phyloP scores from a whole-genome alignment of 2,329 filamentous ascomycete genomes.

The Colletotrichum australisinense region DNA sequence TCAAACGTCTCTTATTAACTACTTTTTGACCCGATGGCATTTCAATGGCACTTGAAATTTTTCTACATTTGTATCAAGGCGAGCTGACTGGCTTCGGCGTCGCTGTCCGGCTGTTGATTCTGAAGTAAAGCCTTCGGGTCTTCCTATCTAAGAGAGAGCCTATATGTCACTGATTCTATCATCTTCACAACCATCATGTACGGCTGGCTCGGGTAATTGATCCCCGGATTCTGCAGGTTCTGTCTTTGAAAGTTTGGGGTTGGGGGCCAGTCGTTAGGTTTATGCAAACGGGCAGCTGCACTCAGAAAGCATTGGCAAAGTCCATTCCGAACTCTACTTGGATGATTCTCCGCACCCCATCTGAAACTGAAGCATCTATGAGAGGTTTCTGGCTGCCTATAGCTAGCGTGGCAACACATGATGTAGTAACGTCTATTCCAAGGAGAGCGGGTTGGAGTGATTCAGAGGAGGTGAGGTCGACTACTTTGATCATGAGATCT shows the following conservation, averaged over 20 bases:
- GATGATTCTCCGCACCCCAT: slow-evolving; percentile 65
- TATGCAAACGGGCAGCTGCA: slow-evolving; percentile 36
- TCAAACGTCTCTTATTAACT: background rate
- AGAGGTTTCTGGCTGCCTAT: slow-evolving; percentile 58
- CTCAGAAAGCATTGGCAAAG: slow-evolving; percentile 36
- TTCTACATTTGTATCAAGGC: background rate
- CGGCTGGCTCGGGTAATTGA: too few species aligned
- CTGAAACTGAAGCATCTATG: slow-evolving; percentile 62
- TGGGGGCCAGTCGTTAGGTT: too few species aligned
- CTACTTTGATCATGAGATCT: slow-evolving; percentile 44
- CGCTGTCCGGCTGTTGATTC: background rate
- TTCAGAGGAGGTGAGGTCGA: slow-evolving; percentile 49
- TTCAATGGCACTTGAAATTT: background rate
- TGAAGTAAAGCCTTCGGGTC: background rate
- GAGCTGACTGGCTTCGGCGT: background rate
- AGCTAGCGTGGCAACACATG: slow-evolving; percentile 51
- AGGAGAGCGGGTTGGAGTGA: slow-evolving; percentile 63
- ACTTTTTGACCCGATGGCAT: background rate
- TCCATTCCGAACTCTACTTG: slow-evolving; percentile 59
- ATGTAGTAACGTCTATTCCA: slow-evolving; percentile 68
- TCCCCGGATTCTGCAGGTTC: too few species aligned
- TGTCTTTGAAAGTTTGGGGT: too few species aligned
- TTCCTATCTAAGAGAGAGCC: background rate
- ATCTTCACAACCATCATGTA: background rate
- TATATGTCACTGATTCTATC: background rate